Evolutionary conservation across 2,329 filamentous ascomycete genomes (phyloP).

Genomic region (Cryphonectria carpinicola): DNA sequence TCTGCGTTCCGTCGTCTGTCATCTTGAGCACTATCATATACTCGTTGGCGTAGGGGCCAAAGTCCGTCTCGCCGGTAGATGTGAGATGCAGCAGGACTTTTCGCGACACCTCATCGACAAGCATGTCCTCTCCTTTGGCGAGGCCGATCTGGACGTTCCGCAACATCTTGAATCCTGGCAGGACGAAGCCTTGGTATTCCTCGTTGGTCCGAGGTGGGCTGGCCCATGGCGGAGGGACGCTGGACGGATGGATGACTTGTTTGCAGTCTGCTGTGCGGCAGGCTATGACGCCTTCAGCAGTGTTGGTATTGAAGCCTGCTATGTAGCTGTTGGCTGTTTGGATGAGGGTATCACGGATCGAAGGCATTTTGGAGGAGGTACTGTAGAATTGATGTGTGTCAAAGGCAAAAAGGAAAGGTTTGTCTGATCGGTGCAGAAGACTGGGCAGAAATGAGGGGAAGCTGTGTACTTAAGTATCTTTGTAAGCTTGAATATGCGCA

Average conservation of each 20-base stretch:
- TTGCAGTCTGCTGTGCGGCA: slow-evolving; percentile 22
- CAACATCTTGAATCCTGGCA: slow-evolving; percentile 9
- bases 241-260: slow-evolving; percentile 14
- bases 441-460: neutral
- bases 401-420: neutral
- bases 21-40: slow-evolving; percentile 32
- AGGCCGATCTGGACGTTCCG: slow-evolving; percentile 15
- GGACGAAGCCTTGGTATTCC: slow-evolving; percentile 18
- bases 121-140: slow-evolving; percentile 9
- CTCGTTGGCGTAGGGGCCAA: slow-evolving; percentile 33
- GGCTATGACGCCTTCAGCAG: slow-evolving; percentile 19
- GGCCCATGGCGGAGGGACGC: slow-evolving; percentile 19
- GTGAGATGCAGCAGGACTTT: slow-evolving; percentile 32
- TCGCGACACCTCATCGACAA: slow-evolving; percentile 31
- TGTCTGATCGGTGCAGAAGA: neutral
- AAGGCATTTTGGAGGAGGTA: neutral
- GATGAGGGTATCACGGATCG: slow-evolving; percentile 11
- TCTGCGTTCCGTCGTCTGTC: slow-evolving; percentile 30
- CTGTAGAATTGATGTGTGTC: neutral
- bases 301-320: slow-evolving; percentile 21
- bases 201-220: slow-evolving; percentile 17
- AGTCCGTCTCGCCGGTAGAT: slow-evolving; percentile 29
- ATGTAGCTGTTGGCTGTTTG: slow-evolving; percentile 22
- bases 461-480: neutral
- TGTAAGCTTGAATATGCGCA: neutral